A percentile compares a stretch with the other conserved stretches of the same genome.
phyloP scores from a whole-genome alignment of 23 red algal genomes.

The Gracilaria caudata region DNA sequence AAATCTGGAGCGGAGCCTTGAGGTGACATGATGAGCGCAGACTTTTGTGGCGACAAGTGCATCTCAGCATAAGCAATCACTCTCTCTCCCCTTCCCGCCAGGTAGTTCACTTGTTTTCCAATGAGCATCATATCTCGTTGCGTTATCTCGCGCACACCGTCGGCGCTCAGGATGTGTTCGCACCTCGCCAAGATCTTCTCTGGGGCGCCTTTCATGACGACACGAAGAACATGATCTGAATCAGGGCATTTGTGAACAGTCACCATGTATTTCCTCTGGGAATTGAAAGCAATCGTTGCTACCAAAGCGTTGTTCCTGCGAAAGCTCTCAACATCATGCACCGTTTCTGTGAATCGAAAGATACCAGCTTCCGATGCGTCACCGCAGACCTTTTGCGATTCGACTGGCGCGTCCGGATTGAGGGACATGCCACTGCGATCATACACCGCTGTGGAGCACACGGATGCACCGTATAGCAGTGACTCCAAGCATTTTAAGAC shows the following conservation, averaged over 20 bases:
- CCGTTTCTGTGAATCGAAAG: slow-evolving; percentile 76
- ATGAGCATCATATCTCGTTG: slow-evolving; percentile 47
- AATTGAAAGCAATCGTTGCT: slow-evolving; percentile 66
- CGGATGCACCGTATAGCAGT: slow-evolving; percentile 56
- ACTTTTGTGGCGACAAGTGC: slow-evolving; percentile 56
- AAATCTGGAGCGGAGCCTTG: slow-evolving; percentile 31
- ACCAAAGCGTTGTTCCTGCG: slow-evolving; percentile 21
- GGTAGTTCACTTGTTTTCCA: slow-evolving; percentile 52
- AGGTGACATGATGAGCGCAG: slow-evolving; percentile 30
- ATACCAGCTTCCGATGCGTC: slow-evolving; percentile 85
- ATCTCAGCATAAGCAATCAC: slow-evolving; percentile 78
- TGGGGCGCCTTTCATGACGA: slow-evolving; percentile 93
- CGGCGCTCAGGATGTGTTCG: slow-evolving; percentile 21
- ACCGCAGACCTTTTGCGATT: slow-evolving; percentile 49
- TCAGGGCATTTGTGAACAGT: slow-evolving; percentile 46
- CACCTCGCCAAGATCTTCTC: slow-evolving; percentile 77
- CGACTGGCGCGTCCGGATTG: not conserved
- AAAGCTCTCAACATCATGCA: slow-evolving; percentile 24
- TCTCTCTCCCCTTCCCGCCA: slow-evolving; percentile 72
- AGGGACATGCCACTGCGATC: not conserved
- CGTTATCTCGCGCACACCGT: slow-evolving; percentile 42
- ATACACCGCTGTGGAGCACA: slow-evolving; percentile 65
- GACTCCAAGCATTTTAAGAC: slow-evolving; percentile 16
- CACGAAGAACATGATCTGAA: slow-evolving; percentile 50
- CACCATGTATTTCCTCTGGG: slow-evolving; percentile 70